Conservation (phyloP, 108 stramenopile genomes). For the Bacterosira constricta region DNA sequence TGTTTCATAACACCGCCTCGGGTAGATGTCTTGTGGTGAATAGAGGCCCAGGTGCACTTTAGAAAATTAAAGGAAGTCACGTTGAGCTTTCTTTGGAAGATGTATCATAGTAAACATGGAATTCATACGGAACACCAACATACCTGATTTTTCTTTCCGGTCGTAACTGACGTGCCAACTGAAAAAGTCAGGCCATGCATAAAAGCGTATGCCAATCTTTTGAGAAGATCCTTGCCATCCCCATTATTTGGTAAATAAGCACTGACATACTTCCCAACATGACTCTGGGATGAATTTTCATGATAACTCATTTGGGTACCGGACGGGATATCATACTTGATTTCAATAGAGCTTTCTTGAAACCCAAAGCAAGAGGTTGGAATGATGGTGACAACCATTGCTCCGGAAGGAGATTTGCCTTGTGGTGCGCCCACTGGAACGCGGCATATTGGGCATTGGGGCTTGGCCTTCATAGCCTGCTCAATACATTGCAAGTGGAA, state of each 20-base stretch:
- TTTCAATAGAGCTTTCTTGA: neutral
- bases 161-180: constrained; percentile 57
- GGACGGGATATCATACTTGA: constrained; percentile 39
- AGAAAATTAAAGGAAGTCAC: too few relatives aligned
- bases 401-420: constrained; percentile 50
- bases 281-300: constrained; percentile 32
- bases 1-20: constrained; percentile 37
- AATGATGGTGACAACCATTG: constrained; percentile 31
- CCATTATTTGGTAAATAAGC: constrained; percentile 49
- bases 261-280: constrained; percentile 11
- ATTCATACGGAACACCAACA: constrained; percentile 29
- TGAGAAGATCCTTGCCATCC: constrained; percentile 36
- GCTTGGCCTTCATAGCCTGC: constrained; percentile 1
- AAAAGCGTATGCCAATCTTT: constrained; percentile 57
- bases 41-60: constrained; percentile 26
- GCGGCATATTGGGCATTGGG: constrained; percentile 29
- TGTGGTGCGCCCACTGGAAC: constrained; percentile 15
- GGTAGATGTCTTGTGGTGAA: constrained; percentile 65
- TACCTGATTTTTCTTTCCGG: constrained; percentile 27
- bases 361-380: neutral
- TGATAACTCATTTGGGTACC: constrained; percentile 50
- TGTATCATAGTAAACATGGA: neutral
- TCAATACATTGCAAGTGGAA: constrained; percentile 48
- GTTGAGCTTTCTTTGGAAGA: neutral
- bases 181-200: constrained; percentile 54